phyloP scores from a whole-genome alignment of 2,329 filamentous ascomycete species.

The Geoglossum cookeanum region DNA sequence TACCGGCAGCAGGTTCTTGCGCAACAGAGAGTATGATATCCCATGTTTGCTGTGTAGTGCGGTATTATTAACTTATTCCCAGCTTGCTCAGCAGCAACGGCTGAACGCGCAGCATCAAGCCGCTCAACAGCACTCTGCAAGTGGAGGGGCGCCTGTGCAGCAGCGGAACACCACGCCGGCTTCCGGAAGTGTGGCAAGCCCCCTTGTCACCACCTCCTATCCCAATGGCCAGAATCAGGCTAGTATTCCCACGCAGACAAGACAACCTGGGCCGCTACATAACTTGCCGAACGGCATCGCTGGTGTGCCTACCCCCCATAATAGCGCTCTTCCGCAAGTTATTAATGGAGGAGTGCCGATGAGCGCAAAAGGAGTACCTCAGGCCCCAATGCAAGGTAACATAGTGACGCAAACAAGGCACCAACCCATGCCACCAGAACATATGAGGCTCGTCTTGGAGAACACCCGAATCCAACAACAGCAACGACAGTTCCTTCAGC shows the following conservation, averaged over 20 bases:
- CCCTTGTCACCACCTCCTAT: not conserved
- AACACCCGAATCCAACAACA: slow-evolving; percentile 27
- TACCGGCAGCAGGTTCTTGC: slow-evolving; percentile 44
- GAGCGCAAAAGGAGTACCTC: slow-evolving; percentile 41
- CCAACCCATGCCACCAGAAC: slow-evolving; percentile 26
- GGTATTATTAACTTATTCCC: slow-evolving; percentile 13
- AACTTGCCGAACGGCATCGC: not conserved
- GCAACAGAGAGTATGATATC: slow-evolving; percentile 28
- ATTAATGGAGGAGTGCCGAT: slow-evolving; percentile 25
- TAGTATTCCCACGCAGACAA: not conserved
- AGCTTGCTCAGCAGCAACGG: slow-evolving; percentile 1
- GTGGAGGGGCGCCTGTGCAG: not conserved
- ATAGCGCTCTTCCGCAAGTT: slow-evolving; percentile 12
- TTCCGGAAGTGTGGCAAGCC: not conserved
- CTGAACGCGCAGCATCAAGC: not conserved
- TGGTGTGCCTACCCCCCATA: not conserved
- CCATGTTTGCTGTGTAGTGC: not conserved
- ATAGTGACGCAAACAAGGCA: slow-evolving; percentile 39
- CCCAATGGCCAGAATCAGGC: not conserved
- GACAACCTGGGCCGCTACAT: not conserved
- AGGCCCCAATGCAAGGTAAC: slow-evolving; percentile 47
- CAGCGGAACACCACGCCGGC: not conserved
- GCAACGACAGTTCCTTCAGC: slow-evolving; percentile 16
- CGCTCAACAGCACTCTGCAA: not conserved
- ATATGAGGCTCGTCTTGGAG: slow-evolving; percentile 28